Evolutionary conservation across 805 yeast species (phyloP), one percentile per base, ranked within the genome.

Genomic region (Kockiozyma suomiensis): DNA sequence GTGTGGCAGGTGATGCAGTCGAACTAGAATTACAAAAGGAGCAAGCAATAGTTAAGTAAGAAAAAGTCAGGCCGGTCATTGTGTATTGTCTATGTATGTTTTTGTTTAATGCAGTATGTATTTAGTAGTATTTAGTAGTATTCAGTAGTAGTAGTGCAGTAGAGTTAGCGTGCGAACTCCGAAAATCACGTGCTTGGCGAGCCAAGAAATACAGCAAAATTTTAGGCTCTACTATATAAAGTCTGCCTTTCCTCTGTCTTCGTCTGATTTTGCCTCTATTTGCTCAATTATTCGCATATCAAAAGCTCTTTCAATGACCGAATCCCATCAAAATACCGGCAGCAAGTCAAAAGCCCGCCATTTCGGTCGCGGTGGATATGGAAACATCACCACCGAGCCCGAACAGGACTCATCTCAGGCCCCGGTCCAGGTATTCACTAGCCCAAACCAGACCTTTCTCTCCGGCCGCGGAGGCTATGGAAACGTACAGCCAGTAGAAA

Each of bases 1-100:
- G 99, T 94, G 81, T 94, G 99, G 99, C 98, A 94, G 87, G 97
- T 94, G 75, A 94, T 94, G 98, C 90, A 73, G 64, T 67, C 75
- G 50, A 68, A 62, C 62, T 63, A 61, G 38, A 40, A 23, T 40
- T 3, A 13, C 25, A 2, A n/a, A 2, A 15, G 41, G 8, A 10
- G 25, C 7, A 21, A 26, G 19, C 26, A 28, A 47, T 12, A 30
- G 48, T 41, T 23, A 21, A 32, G 40, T 23, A 23, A 37, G 32
- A 15, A 37, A 21, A 49, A 49, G 46, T 21, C 28, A 41, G 19
- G 7, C 37, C 7, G 37, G 37, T 32, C 7, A 37, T 37, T 7
- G 41, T 37, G 19, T 37, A n/a, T 6, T 37, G 15, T 32, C 37
- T 41, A 41, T 15, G 28, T 10, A 21, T 41, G 26, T 41, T 21